Base-by-base conservation (phyloP, 192 early-diverging fungal genomes). In the Dimargaris cristalligena region DNA sequence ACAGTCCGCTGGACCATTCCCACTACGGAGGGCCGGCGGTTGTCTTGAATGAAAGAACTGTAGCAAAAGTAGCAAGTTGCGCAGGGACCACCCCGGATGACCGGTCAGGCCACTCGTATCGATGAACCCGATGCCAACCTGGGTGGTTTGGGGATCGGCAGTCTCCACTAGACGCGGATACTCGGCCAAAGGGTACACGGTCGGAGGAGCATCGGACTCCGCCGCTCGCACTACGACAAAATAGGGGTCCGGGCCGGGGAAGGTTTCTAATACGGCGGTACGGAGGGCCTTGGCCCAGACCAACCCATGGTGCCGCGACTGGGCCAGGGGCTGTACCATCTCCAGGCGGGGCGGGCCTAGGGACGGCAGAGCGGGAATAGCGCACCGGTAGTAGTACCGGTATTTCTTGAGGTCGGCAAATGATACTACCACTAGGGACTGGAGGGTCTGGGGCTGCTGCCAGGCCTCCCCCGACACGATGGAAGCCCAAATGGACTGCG, bases 371-470 rank as follows among this genome's bases (percentile, higher is more conserved):
- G 90, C 91, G 0, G 95, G 95, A 65, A 95, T 95, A 4, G 80
- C 87, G 61, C 91, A 92, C 92, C 91, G 93, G 66, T 92, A 94
- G 66, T 84, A 88, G 65, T 89, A 98, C 62, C 79, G 84, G 77
- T 89, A 95, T 67, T 89, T 89, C 65, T 99, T 99, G 58, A 99
- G 64, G 67, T 99, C 93, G 0, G 93, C 90, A 74, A 92, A 96
- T n/a, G 93, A 85, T 18, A 96, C 49, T 30, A 94, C 64, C 14
- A 85, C 56, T 65, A 96, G 95, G 16, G 68, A 74, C 52, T 75
- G 77, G 34, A 99, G 72, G 11, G 85, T 64, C 29, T 62, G 62
- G 0, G 94, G 93, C 29, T 78, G 33, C 31, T 61, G 28, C 0
- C 86, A 63, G 0, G 85, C 86, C 16, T 66, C 63, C 6, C 91